Base-by-base conservation (phyloP, 805 yeast genomes). In the Wickerhamomyces sydowiorum region DNA sequence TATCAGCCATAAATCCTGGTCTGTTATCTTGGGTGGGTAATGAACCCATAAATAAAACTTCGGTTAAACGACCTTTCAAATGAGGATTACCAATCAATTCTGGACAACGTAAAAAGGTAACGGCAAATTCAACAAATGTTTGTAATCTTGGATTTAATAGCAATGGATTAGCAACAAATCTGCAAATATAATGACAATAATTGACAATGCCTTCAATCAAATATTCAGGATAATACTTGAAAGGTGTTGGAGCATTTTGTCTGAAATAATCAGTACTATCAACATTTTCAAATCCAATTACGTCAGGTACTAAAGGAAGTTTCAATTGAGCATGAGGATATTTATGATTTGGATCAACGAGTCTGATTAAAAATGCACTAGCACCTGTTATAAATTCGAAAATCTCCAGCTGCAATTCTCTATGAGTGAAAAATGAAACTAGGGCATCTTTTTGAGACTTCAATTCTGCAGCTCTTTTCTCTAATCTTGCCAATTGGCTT, bases 11-110 rank as follows among this genome's bases (percentile, higher is more conserved):
- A 46, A 82, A 82, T 0, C 98, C 99, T 2, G 86, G 81, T 20
- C 66, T 64, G 23, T 71, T 65, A 24, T 80, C 86, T 27, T 61
- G 53, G 38, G 70, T 49, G 10, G 83, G 82, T 49, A 77, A 65
- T 0, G 86, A 68, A 0, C 98, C 98, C 48, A 73, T 69, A 52
- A 83, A 88, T 40, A 93, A 67, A 21, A 87, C 72, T 59, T 91
- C 96, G 18, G 87, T 84, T 39, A 93, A 66, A 54, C 82, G 78
- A 17, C 95, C 81, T 55, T 93, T 91, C 66, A 93, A 72, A 66
- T 93, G 96, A 0, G 99, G 99, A 56, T 93, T 93, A 41, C 93
- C 86, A 39, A 93, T 72, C 29, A 86, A 59, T 58, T 86, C 93
- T 2, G 93, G 90, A 57, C 93, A 85, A 60, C 96, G 78, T 56